Evolutionary conservation across 495 filamentous ascomycete genomes (phyloP).

Genomic region (Penicillium pulvis): DNA sequence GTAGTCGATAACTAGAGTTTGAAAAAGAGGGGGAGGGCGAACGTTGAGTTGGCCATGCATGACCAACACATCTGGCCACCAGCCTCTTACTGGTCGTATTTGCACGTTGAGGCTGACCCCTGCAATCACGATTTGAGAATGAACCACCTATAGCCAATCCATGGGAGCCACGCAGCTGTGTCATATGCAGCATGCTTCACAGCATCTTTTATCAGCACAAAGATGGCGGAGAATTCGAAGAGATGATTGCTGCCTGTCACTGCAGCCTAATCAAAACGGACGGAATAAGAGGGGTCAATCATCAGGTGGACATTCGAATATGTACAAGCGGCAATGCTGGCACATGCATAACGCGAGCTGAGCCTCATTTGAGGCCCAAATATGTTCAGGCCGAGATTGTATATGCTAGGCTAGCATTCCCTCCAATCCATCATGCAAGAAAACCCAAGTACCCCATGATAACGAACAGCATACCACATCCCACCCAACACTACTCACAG

Average conservation of each 20-base stretch:
- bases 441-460: not conserved
- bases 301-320: not conserved
- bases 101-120: not conserved
- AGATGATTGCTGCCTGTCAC: not conserved
- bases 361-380: not conserved
- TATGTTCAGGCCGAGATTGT: not conserved
- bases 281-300: not conserved
- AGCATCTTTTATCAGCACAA: not conserved
- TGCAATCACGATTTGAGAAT: not conserved
- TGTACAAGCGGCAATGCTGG: not conserved
- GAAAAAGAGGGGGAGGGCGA: not conserved
- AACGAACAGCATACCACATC: slow-evolving; percentile 24
- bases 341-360: not conserved
- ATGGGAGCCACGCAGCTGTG: not conserved
- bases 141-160: not conserved
- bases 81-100: not conserved
- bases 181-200: not conserved
- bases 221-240: not conserved
- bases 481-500: slow-evolving; percentile 35
- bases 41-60: not conserved
- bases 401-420: not conserved
- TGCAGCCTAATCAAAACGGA: not conserved
- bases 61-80: not conserved
- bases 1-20: not conserved
- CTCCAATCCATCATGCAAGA: not conserved